Conservation (phyloP, 306 rosid genomes). For the Trifolium dubium region DNA sequence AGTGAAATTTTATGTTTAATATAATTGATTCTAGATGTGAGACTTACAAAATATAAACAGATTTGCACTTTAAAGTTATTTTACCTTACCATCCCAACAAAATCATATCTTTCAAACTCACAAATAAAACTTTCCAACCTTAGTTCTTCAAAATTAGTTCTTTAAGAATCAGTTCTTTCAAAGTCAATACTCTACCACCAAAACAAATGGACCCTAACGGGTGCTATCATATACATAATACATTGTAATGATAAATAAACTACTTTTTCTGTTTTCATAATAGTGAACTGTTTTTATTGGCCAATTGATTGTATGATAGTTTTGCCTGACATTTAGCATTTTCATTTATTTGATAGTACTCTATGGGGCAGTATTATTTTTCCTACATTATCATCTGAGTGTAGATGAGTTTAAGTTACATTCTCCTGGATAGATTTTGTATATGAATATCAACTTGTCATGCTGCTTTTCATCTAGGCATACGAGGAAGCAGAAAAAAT, state of each 20-base stretch:
- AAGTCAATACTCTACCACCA: slow-evolving; percentile 2
- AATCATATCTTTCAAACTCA: neutral
- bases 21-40: neutral
- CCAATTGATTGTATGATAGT: slow-evolving; percentile 26
- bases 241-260: neutral
- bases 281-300: slow-evolving; percentile 15
- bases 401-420: slow-evolving; percentile 27
- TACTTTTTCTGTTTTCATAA: slow-evolving; percentile 13
- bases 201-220: slow-evolving; percentile 4
- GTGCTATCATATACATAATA: neutral
- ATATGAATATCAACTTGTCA: slow-evolving; percentile 28
- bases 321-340: slow-evolving; percentile 23
- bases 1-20: neutral
- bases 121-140: neutral
- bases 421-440: slow-evolving; percentile 15
- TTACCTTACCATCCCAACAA: neutral
- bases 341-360: slow-evolving; percentile 27
- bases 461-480: slow-evolving; percentile 59
- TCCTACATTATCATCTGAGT: slow-evolving; percentile 18
- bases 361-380: neutral
- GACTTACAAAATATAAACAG: neutral
- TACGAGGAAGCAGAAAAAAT: slow-evolving; percentile 89
- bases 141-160: slow-evolving; percentile 5
- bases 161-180: neutral
- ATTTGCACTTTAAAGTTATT: neutral